These are phyloP conservation scores for Flaveria robusta DNA, from an alignment of 129 eudicot species.

Conservation along the genomic window DNA sequence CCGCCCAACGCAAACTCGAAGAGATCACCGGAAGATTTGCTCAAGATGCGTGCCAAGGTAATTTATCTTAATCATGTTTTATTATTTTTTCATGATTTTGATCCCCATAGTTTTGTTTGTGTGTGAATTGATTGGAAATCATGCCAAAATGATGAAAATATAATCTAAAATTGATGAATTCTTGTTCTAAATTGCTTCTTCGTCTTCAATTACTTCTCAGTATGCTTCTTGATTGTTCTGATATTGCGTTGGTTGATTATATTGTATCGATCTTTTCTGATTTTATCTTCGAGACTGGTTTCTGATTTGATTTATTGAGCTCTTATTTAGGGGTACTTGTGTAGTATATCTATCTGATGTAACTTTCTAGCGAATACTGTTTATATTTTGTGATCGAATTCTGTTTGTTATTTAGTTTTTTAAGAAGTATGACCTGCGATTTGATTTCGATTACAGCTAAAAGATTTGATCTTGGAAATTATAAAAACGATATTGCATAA, in stretches of 20 bases:
- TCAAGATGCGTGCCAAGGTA: conserved; percentile 54
- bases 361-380: too few species aligned
- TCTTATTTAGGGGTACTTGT: too few species aligned
- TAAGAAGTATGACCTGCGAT: too few species aligned
- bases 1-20: neutral
- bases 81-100: neutral
- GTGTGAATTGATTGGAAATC: neutral
- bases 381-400: too few species aligned
- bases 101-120: neutral
- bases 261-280: too few species aligned
- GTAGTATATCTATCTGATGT: too few species aligned
- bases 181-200: neutral
- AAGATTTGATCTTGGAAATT: too few species aligned
- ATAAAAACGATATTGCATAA: neutral
- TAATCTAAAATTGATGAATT: neutral
- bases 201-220: neutral
- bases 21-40: conserved; percentile 1
- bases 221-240: neutral
- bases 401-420: too few species aligned
- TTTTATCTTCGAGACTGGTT: too few species aligned
- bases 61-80: neutral
- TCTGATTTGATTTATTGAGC: too few species aligned
- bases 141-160: neutral
- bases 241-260: neutral
- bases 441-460: too few species aligned